Evolutionary conservation across 176 grass and related monocot genomes (phyloP).

Genomic region (Oryza meyeriana): DNA sequence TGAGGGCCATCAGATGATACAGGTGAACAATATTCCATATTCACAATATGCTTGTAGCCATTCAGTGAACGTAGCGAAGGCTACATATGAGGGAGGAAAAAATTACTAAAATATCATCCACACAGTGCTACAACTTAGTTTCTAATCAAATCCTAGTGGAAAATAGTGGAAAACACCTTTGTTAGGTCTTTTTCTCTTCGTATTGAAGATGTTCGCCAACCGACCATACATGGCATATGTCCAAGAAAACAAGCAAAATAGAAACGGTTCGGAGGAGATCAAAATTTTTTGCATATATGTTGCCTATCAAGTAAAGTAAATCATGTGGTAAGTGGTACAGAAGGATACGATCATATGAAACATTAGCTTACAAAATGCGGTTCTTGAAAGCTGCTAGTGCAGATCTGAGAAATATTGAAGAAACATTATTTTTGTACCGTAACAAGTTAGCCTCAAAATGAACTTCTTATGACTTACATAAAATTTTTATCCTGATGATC

Average conservation of each 20-base stretch:
- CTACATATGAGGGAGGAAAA: constrained; percentile 34
- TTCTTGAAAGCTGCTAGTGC: constrained; percentile 73
- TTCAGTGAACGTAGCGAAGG: constrained; percentile 49
- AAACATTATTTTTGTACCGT: constrained; percentile 1
- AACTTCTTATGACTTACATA: constrained; percentile 43
- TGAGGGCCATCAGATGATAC: constrained; percentile 49
- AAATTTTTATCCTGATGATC: constrained; percentile 60
- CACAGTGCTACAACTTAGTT: neutral
- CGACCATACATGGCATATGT: constrained; percentile 69
- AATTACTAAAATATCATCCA: neutral
- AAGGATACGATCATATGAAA: constrained; percentile 95
- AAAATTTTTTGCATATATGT: neutral
- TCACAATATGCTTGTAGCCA: constrained; percentile 78
- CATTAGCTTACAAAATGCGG: constrained; percentile 73
- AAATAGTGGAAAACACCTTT: constrained; percentile 62
- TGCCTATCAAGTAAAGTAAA: constrained; percentile 4
- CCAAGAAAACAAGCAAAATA: constrained; percentile 57
- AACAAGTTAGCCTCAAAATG: constrained; percentile 6
- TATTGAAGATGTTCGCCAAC: constrained; percentile 89
- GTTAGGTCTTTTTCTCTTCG: constrained; percentile 70
- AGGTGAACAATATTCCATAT: constrained; percentile 63
- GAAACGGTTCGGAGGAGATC: neutral
- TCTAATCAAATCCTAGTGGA: neutral
- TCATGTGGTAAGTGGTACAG: neutral
- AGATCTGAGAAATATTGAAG: constrained; percentile 45